phyloP scores from a whole-genome alignment of 1,139 yeast species.

The Pichia norvegensis region DNA sequence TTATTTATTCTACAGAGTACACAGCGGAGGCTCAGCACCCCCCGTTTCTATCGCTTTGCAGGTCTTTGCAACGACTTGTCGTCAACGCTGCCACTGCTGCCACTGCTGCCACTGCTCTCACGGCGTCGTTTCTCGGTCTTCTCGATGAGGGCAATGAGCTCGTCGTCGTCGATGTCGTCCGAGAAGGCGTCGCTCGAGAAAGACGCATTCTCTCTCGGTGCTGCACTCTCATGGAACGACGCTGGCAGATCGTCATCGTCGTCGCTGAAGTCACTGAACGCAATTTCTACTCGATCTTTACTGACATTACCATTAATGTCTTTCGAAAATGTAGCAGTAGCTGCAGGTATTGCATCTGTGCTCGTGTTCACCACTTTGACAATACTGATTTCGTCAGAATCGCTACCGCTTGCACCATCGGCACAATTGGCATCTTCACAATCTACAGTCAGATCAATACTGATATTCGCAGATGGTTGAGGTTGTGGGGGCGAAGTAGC shows the following conservation, averaged over 20 bases:
- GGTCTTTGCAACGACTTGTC: neutral
- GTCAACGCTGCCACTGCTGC: neutral
- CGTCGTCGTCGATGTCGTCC: conserved; percentile 12
- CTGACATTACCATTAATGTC: neutral
- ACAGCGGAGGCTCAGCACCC: too few species aligned
- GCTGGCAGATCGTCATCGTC: conserved; percentile 5
- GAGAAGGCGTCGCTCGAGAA: conserved; percentile 12
- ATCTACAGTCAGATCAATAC: conserved; percentile 7
- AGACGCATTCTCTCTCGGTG: conserved; percentile 1
- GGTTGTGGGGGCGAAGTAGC: neutral
- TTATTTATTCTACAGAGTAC: too few species aligned
- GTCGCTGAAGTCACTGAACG: conserved; percentile 6
- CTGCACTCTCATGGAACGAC: neutral
- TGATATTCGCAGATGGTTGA: neutral
- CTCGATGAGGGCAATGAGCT: conserved; percentile 4
- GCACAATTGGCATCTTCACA: neutral
- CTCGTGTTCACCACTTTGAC: neutral
- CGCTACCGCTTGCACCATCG: neutral
- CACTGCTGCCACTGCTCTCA: neutral
- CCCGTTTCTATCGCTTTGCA: conserved; percentile 1
- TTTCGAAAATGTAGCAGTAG: neutral
- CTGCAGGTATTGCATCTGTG: neutral
- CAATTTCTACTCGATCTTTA: neutral
- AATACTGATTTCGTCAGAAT: neutral
- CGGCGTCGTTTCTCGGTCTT: neutral